Base-by-base conservation (phyloP, 164 flowering plant genomes). In the Vitis rupestris region DNA sequence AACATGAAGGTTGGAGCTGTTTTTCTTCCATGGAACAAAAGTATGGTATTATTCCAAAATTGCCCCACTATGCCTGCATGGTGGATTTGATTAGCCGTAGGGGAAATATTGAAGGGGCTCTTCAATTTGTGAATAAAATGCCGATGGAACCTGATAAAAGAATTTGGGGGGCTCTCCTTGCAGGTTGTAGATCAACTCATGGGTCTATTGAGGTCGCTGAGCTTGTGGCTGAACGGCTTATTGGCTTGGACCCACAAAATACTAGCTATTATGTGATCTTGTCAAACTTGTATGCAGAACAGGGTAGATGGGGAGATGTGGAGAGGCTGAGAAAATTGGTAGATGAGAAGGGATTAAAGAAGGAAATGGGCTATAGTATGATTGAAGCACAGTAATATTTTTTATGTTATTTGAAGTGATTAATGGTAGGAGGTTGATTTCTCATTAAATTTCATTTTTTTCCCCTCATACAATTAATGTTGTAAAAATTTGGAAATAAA, bases 11-110 rank as follows among this genome's bases (percentile, higher is more conserved):
- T 44, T 84, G 86, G 88, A 71, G 54, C 15, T 82, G 80, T 77
- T 85, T 87, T 75, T 37, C 70, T 71, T 69, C 75, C 58, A 87
- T 89, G 93, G 69, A 82, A 75, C 78, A 63, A 50, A 75, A 69
- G 11, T 85, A 75, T 71, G 79, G 81, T n/a, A 70, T 87, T 16
- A 37, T 71, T 59, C 90, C 89, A 59, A 81, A 73, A 70, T 77
- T 87, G 60, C 76, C 80, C 37, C 93, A 87, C 47, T 87, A 84
- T 78, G 85, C 88, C 65, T 87, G 93, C 74, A 83, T 85, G 83
- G 90, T 89, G 64, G 93, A 87, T 81, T 72, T 85, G 80, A 88
- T 87, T 64, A 76, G 87, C 67, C 82, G 87, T 19, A 67, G 57
- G 50, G 93, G 88, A 67, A 69, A 70, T 61, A 59, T 84, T 23